These are phyloP conservation scores for Colletotrichum sp. DNA, from an alignment of 2,329 filamentous ascomycete genomes.

Conservation along the genomic window DNA sequence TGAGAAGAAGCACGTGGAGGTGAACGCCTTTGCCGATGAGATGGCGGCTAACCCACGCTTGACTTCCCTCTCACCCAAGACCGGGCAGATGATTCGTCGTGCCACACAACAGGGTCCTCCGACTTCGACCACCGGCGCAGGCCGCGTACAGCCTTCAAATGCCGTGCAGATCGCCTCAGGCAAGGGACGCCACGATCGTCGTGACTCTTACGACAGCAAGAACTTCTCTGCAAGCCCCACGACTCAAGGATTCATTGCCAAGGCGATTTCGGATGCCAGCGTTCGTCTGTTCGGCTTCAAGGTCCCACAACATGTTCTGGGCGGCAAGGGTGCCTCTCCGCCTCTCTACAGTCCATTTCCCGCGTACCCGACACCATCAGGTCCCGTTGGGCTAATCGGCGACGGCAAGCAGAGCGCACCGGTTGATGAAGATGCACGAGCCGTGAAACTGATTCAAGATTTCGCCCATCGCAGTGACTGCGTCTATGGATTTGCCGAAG, in stretches of 20 bases:
- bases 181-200: slow-evolving; percentile 72
- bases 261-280: slow-evolving; percentile 93
- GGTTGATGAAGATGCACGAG: slow-evolving; percentile 79
- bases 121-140: slow-evolving; percentile 71
- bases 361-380: slow-evolving; percentile 75
- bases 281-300: slow-evolving; percentile 74
- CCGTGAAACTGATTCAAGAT: slow-evolving; percentile 86
- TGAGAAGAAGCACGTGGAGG: slow-evolving; percentile 93
- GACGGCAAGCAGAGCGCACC: slow-evolving; percentile 65
- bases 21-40: slow-evolving; percentile 96
- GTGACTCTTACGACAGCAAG: slow-evolving; percentile 77
- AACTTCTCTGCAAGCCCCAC: slow-evolving; percentile 74
- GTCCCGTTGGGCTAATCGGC: slow-evolving; percentile 67
- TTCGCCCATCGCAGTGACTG: slow-evolving; percentile 93
- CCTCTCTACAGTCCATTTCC: slow-evolving; percentile 85
- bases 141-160: slow-evolving; percentile 69
- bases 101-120: slow-evolving; percentile 79
- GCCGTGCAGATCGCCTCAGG: slow-evolving; percentile 77
- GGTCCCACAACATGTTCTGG: slow-evolving; percentile 65
- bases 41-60: slow-evolving; percentile 81
- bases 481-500: slow-evolving; percentile 96
- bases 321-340: slow-evolving; percentile 69
- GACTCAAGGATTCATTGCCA: slow-evolving; percentile 89
- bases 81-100: slow-evolving; percentile 72
- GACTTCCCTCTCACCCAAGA: slow-evolving; percentile 55